A percentile compares a stretch with the other conserved stretches of the same genome.
Evolutionary conservation across 495 filamentous ascomycete genomes (phyloP).

Genomic region (Penicillium robsamsonii): DNA sequence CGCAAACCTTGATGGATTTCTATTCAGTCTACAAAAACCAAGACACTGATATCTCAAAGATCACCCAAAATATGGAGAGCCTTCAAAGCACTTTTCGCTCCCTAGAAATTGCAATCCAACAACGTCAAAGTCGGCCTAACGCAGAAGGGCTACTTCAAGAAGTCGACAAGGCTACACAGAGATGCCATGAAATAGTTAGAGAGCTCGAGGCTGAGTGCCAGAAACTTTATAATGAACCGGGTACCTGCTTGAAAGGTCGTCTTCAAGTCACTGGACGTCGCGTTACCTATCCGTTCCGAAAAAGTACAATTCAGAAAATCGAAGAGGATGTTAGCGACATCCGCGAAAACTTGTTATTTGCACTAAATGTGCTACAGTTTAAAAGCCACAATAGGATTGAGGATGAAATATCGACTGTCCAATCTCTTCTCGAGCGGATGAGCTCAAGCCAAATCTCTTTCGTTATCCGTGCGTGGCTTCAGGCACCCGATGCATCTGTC

Average conservation of each 20-base stretch:
- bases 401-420: slow-evolving; percentile 18
- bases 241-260: slow-evolving; percentile 9
- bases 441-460: slow-evolving; percentile 21
- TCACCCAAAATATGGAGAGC: slow-evolving; percentile 15
- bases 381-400: slow-evolving; percentile 17
- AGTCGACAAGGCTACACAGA: slow-evolving; percentile 12
- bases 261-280: slow-evolving; percentile 18
- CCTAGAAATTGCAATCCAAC: slow-evolving; percentile 19
- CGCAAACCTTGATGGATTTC: slow-evolving; percentile 27
- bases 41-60: slow-evolving; percentile 17
- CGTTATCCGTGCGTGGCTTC: slow-evolving; percentile 29
- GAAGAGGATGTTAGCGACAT: slow-evolving; percentile 33
- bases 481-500: slow-evolving; percentile 27
- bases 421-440: slow-evolving; percentile 12
- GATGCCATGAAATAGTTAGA: slow-evolving; percentile 22
- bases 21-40: slow-evolving; percentile 25
- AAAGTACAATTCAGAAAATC: slow-evolving; percentile 33
- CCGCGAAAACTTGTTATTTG: slow-evolving; percentile 25
- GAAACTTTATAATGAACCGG: slow-evolving; percentile 16
- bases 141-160: slow-evolving; percentile 18
- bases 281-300: slow-evolving; percentile 32
- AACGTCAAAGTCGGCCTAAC: slow-evolving; percentile 20
- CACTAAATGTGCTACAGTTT: slow-evolving; percentile 28
- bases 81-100: slow-evolving; percentile 19
- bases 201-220: slow-evolving; percentile 30